Conservation (phyloP, 495 filamentous ascomycete genomes). For the Hypoxylon trugodes region DNA sequence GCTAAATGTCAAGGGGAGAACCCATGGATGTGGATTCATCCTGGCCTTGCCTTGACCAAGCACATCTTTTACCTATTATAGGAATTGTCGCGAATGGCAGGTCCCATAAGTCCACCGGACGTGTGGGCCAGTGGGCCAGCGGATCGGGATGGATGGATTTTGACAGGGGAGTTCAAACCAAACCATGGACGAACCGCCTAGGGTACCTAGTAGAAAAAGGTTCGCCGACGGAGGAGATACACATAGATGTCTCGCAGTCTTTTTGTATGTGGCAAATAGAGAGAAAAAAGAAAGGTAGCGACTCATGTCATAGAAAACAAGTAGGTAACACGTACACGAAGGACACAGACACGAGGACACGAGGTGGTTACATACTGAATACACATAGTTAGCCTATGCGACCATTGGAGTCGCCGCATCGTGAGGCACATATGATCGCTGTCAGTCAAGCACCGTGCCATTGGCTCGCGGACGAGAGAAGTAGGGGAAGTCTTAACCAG, state of each 20-base stretch:
- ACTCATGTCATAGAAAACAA: constrained; percentile 22
- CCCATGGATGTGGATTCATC: constrained; percentile 26
- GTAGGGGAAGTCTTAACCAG: constrained; percentile 32
- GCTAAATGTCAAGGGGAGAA: constrained; percentile 15
- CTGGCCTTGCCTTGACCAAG: constrained; percentile 21
- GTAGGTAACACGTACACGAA: background rate
- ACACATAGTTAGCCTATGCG: constrained; percentile 18
- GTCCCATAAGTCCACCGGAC: constrained; percentile 26
- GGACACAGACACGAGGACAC: constrained; percentile 32
- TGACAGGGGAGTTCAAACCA: constrained; percentile 10
- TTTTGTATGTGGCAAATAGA: constrained; percentile 14
- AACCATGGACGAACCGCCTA: constrained; percentile 12
- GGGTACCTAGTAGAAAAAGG: constrained; percentile 15
- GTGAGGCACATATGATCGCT: constrained; percentile 28
- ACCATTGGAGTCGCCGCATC: constrained; percentile 30
- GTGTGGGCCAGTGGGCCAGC: constrained; percentile 21
- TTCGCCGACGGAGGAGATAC: constrained; percentile 15
- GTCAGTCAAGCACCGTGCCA: constrained; percentile 24
- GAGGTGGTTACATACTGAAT: constrained; percentile 37
- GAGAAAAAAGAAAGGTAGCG: constrained; percentile 20
- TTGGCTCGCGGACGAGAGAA: constrained; percentile 28
- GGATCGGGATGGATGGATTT: constrained; percentile 27
- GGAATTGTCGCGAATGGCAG: constrained; percentile 30
- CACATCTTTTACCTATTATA: constrained; percentile 26
- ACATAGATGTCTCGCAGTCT: constrained; percentile 11